Base-by-base conservation (phyloP, 2,329 filamentous ascomycete species). In the Clonostachys rosea region DNA sequence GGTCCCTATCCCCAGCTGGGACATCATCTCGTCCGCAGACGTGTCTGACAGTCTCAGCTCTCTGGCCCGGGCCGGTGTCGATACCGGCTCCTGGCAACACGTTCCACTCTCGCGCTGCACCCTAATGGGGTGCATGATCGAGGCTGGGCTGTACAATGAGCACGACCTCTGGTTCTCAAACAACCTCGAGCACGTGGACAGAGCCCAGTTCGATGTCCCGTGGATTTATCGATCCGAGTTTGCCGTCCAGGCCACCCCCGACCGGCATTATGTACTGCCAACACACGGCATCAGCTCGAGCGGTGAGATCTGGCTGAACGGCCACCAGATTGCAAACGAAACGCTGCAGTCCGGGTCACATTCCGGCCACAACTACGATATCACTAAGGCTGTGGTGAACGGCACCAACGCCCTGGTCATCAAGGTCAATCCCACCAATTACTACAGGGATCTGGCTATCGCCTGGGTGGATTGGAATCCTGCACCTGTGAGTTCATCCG, bases 391-490 rank as follows among this genome's bases (percentile, higher is more conserved):
- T 9, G 39, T 77, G 0, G 61, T 64, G 2, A 51, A 54, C 1
- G 65, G 67, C 0, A 45, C 50, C 0, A 84, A 85, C 52, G 73
- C 74, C 0, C 51, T 86, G 3, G 64, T 77, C 2, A 70, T 84
- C 16, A 67, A 68, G 37, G 75, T 72, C 0, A 72, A 83, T 51
- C 80, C 81, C 0, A 83, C 81, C 0, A 68, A 81, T 51, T 84
- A 83, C 56, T 68, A 76, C 14, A 69, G 74, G 20, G 79, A 85
- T 50, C 73, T 85, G 45, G 79, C 75, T 0, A 61, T 82, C 10
- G 78, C 78, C 0, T 84, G 81, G 47, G 73, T 80, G 1, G 80
- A 84, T 54, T 84, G 81, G 80, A 83, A 83, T 47, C 79, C 79
- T 0, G 75, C 8, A 13, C 47, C 47, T 12, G 47, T 46, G 43